These are phyloP conservation scores for Rauvolfia tetraphylla DNA, from an alignment of 257 asterid species.

Conservation along the genomic window DNA sequence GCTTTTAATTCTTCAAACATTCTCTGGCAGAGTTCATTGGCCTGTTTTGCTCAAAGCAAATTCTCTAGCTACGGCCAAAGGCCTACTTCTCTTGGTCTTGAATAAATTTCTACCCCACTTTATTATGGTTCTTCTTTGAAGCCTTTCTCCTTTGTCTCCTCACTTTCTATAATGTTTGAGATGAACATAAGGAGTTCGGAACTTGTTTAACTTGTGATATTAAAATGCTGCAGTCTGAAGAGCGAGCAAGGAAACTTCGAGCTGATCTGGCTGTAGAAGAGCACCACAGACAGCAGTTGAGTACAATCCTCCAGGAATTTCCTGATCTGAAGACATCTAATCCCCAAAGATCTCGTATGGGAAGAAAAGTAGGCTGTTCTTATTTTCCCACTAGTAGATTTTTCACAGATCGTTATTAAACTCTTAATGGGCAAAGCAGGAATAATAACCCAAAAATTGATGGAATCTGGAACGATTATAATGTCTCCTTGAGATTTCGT, in stretches of 20 bases:
- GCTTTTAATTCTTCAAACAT: background rate
- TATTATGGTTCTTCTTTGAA: background rate
- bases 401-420: background rate
- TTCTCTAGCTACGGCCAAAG: background rate
- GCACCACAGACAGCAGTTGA: slow-evolving; percentile 69
- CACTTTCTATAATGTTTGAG: slow-evolving; percentile 3
- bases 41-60: background rate
- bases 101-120: background rate
- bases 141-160: slow-evolving; percentile 1
- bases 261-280: slow-evolving; percentile 84
- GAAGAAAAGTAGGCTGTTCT: slow-evolving; percentile 62
- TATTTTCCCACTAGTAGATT: background rate
- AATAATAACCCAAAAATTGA: background rate
- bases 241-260: slow-evolving; percentile 75
- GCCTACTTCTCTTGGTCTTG: background rate
- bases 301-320: slow-evolving; percentile 67
- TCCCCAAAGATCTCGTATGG: slow-evolving; percentile 49
- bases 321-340: slow-evolving; percentile 46
- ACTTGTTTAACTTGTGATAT: slow-evolving; percentile 7
- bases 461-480: background rate
- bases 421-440: background rate
- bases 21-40: background rate
- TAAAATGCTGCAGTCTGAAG: slow-evolving; percentile 68
- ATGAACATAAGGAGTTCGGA: background rate
- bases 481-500: slow-evolving; percentile 11